Evolutionary conservation across 257 asterid species (phyloP).

Genomic region (Fraxinus quadrangulata): DNA sequence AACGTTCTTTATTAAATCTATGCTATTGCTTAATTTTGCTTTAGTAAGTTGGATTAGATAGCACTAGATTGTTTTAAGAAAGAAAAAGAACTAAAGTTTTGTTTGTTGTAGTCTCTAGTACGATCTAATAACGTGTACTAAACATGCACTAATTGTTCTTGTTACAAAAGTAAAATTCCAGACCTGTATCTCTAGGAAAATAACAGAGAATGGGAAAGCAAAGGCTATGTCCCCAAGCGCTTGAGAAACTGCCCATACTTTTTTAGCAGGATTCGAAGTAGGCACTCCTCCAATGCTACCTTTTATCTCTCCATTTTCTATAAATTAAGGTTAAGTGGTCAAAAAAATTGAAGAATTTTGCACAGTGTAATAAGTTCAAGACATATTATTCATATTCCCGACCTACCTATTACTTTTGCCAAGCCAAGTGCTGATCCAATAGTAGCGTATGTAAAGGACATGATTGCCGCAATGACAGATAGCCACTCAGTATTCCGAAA

Average conservation of each 20-base stretch:
- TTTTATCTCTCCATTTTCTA: conserved; percentile 68
- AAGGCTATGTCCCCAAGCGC: conserved; percentile 80
- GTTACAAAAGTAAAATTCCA: conserved; percentile 1
- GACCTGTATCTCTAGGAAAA: conserved; percentile 79
- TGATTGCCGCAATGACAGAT: conserved; percentile 65
- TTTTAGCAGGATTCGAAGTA: conserved; percentile 38
- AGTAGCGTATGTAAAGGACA: conserved; percentile 68
- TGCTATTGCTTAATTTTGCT: neutral
- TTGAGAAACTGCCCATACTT: conserved; percentile 60
- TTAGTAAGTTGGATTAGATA: neutral
- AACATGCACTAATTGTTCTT: neutral
- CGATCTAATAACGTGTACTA: neutral
- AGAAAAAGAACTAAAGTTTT: neutral
- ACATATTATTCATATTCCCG: neutral
- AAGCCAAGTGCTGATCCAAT: conserved; percentile 72
- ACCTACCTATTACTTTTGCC: conserved; percentile 67
- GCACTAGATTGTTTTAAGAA: neutral
- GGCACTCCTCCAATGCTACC: conserved; percentile 68
- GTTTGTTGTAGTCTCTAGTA: neutral
- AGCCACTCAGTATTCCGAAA: conserved; percentile 68
- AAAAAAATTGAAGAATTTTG: neutral
- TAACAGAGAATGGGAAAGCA: conserved; percentile 65
- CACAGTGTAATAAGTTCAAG: neutral
- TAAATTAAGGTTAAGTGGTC: conserved; percentile 4
- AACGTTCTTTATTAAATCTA: neutral